Conservation (phyloP, 164 flowering plant species). For the Macadamia integrifolia region DNA sequence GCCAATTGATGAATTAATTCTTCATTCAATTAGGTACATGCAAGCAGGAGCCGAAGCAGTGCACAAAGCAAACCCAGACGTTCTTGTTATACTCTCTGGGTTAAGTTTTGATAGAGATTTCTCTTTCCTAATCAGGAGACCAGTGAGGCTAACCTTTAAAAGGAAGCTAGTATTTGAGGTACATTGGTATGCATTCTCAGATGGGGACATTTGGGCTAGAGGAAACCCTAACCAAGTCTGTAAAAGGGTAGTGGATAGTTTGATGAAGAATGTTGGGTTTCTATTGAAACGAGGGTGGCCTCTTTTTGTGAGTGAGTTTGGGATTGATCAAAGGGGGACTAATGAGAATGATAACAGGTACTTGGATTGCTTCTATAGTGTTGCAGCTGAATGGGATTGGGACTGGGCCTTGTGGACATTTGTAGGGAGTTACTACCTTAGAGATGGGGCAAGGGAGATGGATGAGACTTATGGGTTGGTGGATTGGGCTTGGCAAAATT, state of each 20-base stretch:
- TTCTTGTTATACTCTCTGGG: constrained; percentile 73
- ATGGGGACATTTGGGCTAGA: constrained; percentile 47
- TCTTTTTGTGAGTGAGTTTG: constrained; percentile 74
- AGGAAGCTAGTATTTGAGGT: constrained; percentile 63
- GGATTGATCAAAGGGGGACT: constrained; percentile 60
- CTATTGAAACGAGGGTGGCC: constrained; percentile 64
- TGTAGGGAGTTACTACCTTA: constrained; percentile 67
- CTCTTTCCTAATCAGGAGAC: constrained; percentile 36
- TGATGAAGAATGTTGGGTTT: constrained; percentile 44
- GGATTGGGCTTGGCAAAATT: constrained; percentile 44
- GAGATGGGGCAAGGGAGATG: constrained; percentile 53
- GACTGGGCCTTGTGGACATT: constrained; percentile 85
- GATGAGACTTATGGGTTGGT: constrained; percentile 61
- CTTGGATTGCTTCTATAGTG: constrained; percentile 60
- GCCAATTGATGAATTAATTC: too few relatives aligned
- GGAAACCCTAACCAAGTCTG: constrained; percentile 70
- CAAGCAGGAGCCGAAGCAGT: constrained; percentile 84
- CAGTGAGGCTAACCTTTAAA: constrained; percentile 42
- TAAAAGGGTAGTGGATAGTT: constrained; percentile 28
- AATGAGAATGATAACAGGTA: constrained; percentile 73
- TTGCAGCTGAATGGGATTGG: constrained; percentile 66
- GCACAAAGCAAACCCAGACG: constrained; percentile 69
- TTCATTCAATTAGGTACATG: constrained; percentile 50
- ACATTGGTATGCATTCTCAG: constrained; percentile 71
- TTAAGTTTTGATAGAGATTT: constrained; percentile 56